These are phyloP conservation scores for Sclerotinia spermophila DNA, from an alignment of 2,329 filamentous ascomycete species.

Conservation along the genomic window DNA sequence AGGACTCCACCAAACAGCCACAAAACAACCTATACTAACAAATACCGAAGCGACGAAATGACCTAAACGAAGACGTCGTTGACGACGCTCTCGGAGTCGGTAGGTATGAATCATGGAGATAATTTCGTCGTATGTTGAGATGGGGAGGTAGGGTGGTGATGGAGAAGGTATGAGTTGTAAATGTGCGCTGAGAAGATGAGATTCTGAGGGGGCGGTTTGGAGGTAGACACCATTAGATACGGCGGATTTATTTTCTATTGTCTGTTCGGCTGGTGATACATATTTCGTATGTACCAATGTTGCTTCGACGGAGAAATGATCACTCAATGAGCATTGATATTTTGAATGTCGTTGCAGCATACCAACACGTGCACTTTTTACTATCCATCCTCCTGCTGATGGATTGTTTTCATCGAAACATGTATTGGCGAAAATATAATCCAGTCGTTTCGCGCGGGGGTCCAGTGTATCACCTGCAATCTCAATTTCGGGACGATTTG, in stretches of 20 bases:
- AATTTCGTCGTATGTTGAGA: slow-evolving; percentile 66
- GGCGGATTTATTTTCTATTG: slow-evolving; percentile 25
- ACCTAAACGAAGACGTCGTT: slow-evolving; percentile 65
- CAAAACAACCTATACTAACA: slow-evolving; percentile 68
- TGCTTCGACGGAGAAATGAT: slow-evolving; percentile 89
- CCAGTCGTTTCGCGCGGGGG: slow-evolving; percentile 76
- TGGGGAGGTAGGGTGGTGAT: slow-evolving; percentile 38
- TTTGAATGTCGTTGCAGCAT: slow-evolving; percentile 79
- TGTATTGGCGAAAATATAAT: slow-evolving; percentile 85
- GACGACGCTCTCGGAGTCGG: slow-evolving; percentile 63
- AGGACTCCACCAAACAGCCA: slow-evolving; percentile 84
- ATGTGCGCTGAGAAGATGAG: not conserved
- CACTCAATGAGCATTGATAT: slow-evolving; percentile 81
- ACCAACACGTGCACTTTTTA: slow-evolving; percentile 67
- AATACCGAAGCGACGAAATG: slow-evolving; percentile 70
- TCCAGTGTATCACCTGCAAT: slow-evolving; percentile 67
- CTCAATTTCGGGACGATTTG: slow-evolving; percentile 55
- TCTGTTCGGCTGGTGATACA: slow-evolving; percentile 20
- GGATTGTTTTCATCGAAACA: slow-evolving; percentile 39
- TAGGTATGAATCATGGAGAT: slow-evolving; percentile 68
- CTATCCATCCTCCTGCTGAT: slow-evolving; percentile 55
- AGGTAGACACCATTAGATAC: slow-evolving; percentile 32
- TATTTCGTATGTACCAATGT: slow-evolving; percentile 50
- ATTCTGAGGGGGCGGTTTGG: slow-evolving; percentile 25
- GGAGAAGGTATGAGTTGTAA: slow-evolving; percentile 27